Base-by-base conservation (phyloP, 768 basidiomycete species). In the Artomyces pyxidatus region DNA sequence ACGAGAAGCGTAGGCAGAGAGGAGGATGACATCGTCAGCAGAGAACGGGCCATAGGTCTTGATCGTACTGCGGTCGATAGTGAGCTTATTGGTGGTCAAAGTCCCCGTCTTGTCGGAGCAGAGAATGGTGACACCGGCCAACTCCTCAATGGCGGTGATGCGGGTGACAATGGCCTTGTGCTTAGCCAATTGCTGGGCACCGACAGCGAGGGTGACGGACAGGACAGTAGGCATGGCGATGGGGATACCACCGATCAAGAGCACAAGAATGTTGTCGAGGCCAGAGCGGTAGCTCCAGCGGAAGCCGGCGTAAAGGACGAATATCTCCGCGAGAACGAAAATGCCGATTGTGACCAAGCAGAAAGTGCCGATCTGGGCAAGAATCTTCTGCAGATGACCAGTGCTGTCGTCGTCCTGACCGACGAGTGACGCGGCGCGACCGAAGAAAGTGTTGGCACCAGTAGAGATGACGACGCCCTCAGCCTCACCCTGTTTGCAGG, bases 31-130 rank as follows among this genome's bases (percentile, higher is more conserved):
- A 53, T 96, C 90, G 43, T 94, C 91, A 37, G 88, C 75, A 48
- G 82, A 81, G 77, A 90, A 93, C 49, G 83, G 77, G 51, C 85
- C 84, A 70, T 96, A 98, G 6, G 88, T 91, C 60, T 85, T 83
- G 69, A 98, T 85, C 50, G 92, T 93, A 60, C 81, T 76, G 62
- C 78, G 85, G 69, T 98, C 95, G 61, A 98, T 96, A 59, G 94
- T 97, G 59, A 97, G 88, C 74, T 97, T 98, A 82, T 98, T 97
- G 75, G 95, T 98, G 58, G 95, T 98, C 50, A 96, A 78, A 37
- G 93, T 96, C 66, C 93, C 92, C 22, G 93, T 96, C 81, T 98
- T 98, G 77, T 98, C 95, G 43, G 95, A 97, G 74, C 94, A 97
- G 48, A 98, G 77, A 62, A 98, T 97, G 59, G 95, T 98, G 61